Evolutionary conservation across 2,329 filamentous ascomycete genomes (phyloP), one percentile per base, ranked within the genome.

Genomic region (Pseudophaeomoniella oleicola): DNA sequence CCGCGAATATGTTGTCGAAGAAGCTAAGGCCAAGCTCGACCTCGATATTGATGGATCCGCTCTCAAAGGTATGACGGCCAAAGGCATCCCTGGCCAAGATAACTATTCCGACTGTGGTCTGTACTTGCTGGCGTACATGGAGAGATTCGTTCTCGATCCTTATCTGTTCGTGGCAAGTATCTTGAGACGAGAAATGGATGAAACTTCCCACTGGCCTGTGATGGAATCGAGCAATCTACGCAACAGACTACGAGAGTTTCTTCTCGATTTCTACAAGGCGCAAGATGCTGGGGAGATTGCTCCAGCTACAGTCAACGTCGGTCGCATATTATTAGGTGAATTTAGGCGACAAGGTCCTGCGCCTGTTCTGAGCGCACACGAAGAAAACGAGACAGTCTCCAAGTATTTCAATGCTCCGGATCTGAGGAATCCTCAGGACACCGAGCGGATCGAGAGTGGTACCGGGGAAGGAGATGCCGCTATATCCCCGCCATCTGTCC

Each of bases 31-130:
- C 63, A 90, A 75, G 49, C 54, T 42, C 39, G 52, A 56, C 11
- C 57, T 69, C 42, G 53, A 62, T 4, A 59, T 71, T 11, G 53
- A 63, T 9, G 51, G 56, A n/a, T 55, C 53, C 4, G 47, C 58
- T 9, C 57, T 74, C 37, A 63, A 64, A 42, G 74, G 72, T 3
- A 75, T 82, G 64, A 85, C 75, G 29, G 83, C 82, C 3, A 80
- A 72, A 41, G 66, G 70, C 5, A 78, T 94, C 11, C 88, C 90
- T 0, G 61, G 71, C 42, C 90, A 98, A 55, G 60, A 73, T 34
- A 96, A 98, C 51, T 81, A 71, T 46, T 87, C 74, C 42, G 90
- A 98, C 53, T 98, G 90, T 50, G 90, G 90, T 5, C 63, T 94
- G 0, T 98, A 81, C 47, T 63, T 96, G 3, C 63, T 94, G 3